These are phyloP conservation scores for Pseudonectria buxi DNA, from an alignment of 2,329 filamentous ascomycete species.

Conservation along the genomic window DNA sequence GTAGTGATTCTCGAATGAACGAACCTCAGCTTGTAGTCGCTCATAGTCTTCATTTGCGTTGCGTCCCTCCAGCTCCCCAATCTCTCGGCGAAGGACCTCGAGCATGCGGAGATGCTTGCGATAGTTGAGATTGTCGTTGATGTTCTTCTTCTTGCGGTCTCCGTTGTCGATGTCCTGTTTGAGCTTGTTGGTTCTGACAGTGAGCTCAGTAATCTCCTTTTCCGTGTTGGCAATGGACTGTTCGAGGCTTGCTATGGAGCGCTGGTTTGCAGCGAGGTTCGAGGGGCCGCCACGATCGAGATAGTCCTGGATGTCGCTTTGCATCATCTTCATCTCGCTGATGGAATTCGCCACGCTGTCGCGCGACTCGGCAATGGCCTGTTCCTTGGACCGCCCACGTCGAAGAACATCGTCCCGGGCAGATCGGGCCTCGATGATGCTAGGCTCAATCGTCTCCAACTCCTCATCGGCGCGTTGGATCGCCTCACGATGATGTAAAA, in stretches of 20 bases:
- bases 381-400: conserved; percentile 65
- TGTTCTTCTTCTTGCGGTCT: conserved; percentile 77
- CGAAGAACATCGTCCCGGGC: conserved; percentile 71
- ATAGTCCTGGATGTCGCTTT: conserved; percentile 74
- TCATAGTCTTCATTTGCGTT: conserved; percentile 79
- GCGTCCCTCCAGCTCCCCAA: conserved; percentile 66
- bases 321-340: conserved; percentile 68
- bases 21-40: conserved; percentile 64
- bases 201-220: conserved; percentile 59
- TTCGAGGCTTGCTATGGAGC: conserved; percentile 62
- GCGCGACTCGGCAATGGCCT: conserved; percentile 62
- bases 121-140: conserved; percentile 81
- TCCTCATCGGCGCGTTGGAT: conserved; percentile 67
- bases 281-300: conserved; percentile 65
- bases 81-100: conserved; percentile 59
- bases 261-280: conserved; percentile 62
- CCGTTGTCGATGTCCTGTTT: conserved; percentile 72
- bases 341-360: conserved; percentile 67
- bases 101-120: conserved; percentile 67
- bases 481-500: conserved; percentile 58
- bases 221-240: conserved; percentile 59
- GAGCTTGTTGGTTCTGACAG: conserved; percentile 67
- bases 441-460: conserved; percentile 65
- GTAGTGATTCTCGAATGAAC: conserved; percentile 58
- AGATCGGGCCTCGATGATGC: conserved; percentile 67